phyloP scores from a whole-genome alignment of 345 rosid species.

The Gynandropsis gynandra region DNA sequence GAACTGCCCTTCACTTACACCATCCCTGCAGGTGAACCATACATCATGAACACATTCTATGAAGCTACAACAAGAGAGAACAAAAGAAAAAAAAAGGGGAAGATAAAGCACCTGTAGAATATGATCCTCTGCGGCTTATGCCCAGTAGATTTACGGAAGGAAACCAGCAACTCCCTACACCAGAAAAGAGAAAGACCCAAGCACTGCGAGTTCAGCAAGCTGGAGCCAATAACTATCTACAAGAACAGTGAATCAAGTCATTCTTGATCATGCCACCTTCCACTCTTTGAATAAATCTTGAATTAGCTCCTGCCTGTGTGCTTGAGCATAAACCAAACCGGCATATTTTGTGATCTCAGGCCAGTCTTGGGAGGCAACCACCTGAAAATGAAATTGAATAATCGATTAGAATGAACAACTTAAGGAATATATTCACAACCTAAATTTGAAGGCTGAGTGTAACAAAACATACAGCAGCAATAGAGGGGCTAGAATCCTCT shows the following conservation, averaged over 20 bases:
- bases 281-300: slow-evolving; percentile 90
- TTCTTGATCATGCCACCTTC: slow-evolving; percentile 99
- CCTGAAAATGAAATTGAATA: slow-evolving; percentile 38
- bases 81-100: not conserved
- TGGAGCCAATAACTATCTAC: not conserved
- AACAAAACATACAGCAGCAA: slow-evolving; percentile 61
- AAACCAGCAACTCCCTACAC: slow-evolving; percentile 79
- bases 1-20: slow-evolving; percentile 97
- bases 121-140: slow-evolving; percentile 91
- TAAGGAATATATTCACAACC: not conserved
- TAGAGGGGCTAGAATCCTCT: slow-evolving; percentile 98
- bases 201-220: not conserved
- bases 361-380: slow-evolving; percentile 99
- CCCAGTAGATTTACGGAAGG: slow-evolving; percentile 93
- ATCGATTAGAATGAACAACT: not conserved
- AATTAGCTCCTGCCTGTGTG: slow-evolving; percentile 97
- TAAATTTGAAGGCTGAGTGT: slow-evolving; percentile 4
- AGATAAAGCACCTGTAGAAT: slow-evolving; percentile 69
- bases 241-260: slow-evolving; percentile 5
- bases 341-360: slow-evolving; percentile 96
- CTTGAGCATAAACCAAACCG: slow-evolving; percentile 96
- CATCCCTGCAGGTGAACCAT: slow-evolving; percentile 53
- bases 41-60: not conserved
- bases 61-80: not conserved
- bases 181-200: not conserved